Conservation (phyloP, 257 asterid species). For the Nicotiana undulata region DNA sequence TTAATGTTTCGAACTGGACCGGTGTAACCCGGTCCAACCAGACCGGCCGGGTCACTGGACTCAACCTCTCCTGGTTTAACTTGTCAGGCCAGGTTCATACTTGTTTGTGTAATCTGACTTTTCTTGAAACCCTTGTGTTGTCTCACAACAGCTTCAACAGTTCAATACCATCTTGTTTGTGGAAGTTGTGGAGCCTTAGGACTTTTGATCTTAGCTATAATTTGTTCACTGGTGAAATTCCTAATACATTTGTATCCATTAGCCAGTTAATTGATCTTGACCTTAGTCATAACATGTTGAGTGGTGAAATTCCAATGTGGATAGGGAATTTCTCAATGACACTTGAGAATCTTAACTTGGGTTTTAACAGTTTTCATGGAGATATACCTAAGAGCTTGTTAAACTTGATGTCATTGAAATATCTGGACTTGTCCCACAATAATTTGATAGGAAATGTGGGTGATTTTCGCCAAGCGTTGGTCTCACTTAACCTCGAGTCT, state of each 20-base stretch:
- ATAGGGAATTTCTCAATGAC: constrained; percentile 53
- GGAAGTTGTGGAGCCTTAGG: constrained; percentile 30
- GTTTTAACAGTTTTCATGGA: constrained; percentile 51
- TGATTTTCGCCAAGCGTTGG: constrained; percentile 52
- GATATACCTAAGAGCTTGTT: constrained; percentile 52
- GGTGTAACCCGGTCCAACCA: constrained; percentile 52
- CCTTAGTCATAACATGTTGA: constrained; percentile 47
- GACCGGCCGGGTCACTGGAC: constrained; percentile 53
- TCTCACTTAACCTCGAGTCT: constrained; percentile 46
- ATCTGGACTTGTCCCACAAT: constrained; percentile 72
- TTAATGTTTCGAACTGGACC: constrained; percentile 27
- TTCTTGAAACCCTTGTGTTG: constrained; percentile 49
- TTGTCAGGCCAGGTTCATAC: constrained; percentile 54
- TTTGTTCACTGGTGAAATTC: constrained; percentile 30
- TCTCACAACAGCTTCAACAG: constrained; percentile 56
- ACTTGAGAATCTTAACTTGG: constrained; percentile 44
- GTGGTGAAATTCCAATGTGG: constrained; percentile 58
- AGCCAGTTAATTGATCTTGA: constrained; percentile 36
- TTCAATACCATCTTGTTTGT: constrained; percentile 53
- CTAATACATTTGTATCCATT: constrained; percentile 28
- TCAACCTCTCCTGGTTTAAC: constrained; percentile 59
- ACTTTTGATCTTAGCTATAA: constrained; percentile 64
- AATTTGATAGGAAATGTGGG: constrained; percentile 43
- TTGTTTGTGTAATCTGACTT: constrained; percentile 64
- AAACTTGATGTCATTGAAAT: constrained; percentile 27